A percentile compares a stretch with the other conserved stretches of the same genome.
Evolutionary conservation across 2,329 filamentous ascomycete species (phyloP).

Genomic region (Xylaria digitata): DNA sequence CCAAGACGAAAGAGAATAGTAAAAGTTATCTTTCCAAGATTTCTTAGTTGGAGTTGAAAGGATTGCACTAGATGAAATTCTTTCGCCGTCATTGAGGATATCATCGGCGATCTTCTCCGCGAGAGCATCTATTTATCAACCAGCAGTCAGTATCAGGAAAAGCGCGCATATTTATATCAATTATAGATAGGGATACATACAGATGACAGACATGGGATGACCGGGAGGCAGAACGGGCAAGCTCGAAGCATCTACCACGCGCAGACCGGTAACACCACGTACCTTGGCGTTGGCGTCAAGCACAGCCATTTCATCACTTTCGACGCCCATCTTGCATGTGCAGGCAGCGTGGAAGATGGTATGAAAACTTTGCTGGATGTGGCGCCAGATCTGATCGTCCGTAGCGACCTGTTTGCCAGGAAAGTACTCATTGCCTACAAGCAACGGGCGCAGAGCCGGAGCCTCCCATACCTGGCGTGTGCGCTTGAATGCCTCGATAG

Average conservation of each 20-base stretch:
- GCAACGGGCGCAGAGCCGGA: not conserved
- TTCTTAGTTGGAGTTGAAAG: too few species aligned
- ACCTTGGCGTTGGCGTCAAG: conserved; percentile 37
- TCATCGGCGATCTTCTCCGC: conserved; percentile 23
- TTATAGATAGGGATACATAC: not conserved
- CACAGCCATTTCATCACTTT: conserved; percentile 35
- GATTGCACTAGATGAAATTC: too few species aligned
- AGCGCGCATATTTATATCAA: too few species aligned
- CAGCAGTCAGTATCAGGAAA: too few species aligned
- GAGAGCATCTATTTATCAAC: conserved; percentile 8
- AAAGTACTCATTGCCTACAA: conserved; percentile 11
- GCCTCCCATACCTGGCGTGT: conserved; percentile 49
- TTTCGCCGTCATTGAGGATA: not conserved
- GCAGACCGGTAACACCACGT: conserved; percentile 30
- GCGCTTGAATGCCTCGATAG: conserved; percentile 56
- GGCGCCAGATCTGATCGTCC: conserved; percentile 1
- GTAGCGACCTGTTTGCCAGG: conserved; percentile 20
- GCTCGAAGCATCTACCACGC: conserved; percentile 46
- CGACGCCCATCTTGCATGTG: conserved; percentile 39
- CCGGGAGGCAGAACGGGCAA: conserved; percentile 42
- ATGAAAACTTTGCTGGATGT: conserved; percentile 17
- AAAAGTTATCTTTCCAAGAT: too few species aligned
- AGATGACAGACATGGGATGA: conserved; percentile 16
- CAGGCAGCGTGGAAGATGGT: conserved; percentile 37
- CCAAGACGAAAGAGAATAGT: too few species aligned